Evolutionary conservation across 2,329 filamentous ascomycete species (phyloP), one percentile per base, ranked within the genome.

Genomic region (Trichophyton benhamiae): DNA sequence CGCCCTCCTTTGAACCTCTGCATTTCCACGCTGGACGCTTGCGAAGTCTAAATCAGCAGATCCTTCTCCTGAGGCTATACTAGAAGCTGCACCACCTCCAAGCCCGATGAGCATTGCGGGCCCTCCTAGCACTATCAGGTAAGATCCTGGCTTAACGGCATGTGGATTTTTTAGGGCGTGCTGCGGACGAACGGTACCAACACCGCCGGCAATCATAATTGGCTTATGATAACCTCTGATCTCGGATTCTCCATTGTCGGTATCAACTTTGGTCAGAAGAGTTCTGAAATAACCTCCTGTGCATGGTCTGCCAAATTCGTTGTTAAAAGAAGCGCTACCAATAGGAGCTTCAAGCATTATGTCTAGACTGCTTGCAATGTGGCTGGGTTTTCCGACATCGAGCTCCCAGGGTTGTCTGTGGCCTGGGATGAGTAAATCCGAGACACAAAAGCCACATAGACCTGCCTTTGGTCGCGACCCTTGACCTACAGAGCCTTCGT

Each of bases 301-400:
- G 70, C 87, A 91, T 41, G 94, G 92, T 42, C 94, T 84, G 27
- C 94, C 94, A 69, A 97, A 99, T 71, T 96, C 94, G 71, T 99
- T 99, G 79, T 97, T 97, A 80, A 95, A 97, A 20, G 89, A 85
- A 58, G 94, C 94, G 68, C 89, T 94, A 41, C 94, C 94, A 67
- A 99, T 94, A 0, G 94, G 94, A 0, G 91, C 94, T 72, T 99
- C 92, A 9, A 97, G 80, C 92, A 99, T 97, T 68, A 99, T 97
- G 71, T 97, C 91, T 42, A 96, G 78, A 76, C 88, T 91, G 77
- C 89, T 95, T 20, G 94, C 91, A 70, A 96, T 94, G 75, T 99
- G 94, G 52, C 84, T 82, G 3, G 94, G 94, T 70, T 88, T 91
- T 58, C 94, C 94, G 61, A 96, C 83, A 69, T 96, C 88, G 36